Base-by-base conservation (phyloP, 495 filamentous ascomycete species). In the Penicillium nucicola region DNA sequence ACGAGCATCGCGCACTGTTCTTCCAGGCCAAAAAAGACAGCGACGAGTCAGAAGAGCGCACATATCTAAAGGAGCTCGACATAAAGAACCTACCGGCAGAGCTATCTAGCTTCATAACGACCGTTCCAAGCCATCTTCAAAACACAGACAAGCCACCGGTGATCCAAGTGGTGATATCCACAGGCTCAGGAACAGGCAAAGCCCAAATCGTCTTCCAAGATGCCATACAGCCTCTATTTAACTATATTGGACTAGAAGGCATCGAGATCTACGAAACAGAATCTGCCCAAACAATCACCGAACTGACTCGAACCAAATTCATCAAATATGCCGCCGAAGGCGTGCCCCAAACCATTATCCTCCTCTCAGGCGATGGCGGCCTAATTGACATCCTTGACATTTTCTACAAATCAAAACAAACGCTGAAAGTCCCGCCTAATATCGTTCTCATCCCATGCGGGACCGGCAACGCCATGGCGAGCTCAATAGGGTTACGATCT, bases 281-380 rank as follows among this genome's bases (percentile, higher is more conserved):
- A 9, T 82, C 79, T 14, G 61, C 75, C 2, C 60, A 78, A 5
- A 85, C 79, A 8, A 77, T 96, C 22, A 67, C 70, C 5, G 73
- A 89, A 2, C 77, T 93, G 32, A 78, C 84, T 0, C 66, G 52
- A 8, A 53, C 67, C 1, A 58, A 71, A 1, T 67, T 87, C 48
- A 66, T 78, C 13, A 66, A 71, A 9, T 55, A 56, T 22, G 81
- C 83, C 20, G 68, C 75, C 39, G 48, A 68, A 36, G 73, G 79
- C 8, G 48, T 67, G 1, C 49, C 58, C 7, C 79, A 83, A 58
- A 87, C 83, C 0, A 69, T 96, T 15, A 61, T 96, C 23, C 75
- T 96, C 7, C 76, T 97, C 0, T 88, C 86, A 25, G 92, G 92
- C 2, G 92, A 97, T 65, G 92, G 92, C 3, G 92, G 88, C 1